A percentile compares a stretch with the other conserved stretches of the same genome.
Conservation (phyloP, 352 stramenopile species). For the Globisporangium ultimum region DNA sequence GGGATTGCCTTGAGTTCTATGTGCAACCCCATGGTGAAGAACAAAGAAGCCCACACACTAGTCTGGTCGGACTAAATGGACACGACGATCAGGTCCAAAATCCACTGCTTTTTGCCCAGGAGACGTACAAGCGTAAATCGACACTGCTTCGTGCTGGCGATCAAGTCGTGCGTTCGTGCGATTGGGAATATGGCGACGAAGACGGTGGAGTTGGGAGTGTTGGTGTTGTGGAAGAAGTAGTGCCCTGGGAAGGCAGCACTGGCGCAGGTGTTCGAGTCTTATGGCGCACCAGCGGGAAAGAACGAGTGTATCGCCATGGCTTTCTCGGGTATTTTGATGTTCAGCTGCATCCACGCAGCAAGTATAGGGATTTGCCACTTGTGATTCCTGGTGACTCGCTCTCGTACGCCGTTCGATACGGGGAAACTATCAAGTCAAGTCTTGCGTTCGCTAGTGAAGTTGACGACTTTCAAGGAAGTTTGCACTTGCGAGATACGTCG, state of each 20-base stretch:
- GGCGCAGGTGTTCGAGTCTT: conserved; percentile 55
- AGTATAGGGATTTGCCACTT: conserved; percentile 26
- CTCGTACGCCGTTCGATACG: conserved; percentile 29
- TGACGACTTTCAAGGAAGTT: conserved; percentile 31
- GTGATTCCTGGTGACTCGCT: conserved; percentile 42
- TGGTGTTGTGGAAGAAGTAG: conserved; percentile 52
- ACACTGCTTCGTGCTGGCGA: conserved; percentile 40
- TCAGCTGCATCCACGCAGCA: conserved; percentile 20
- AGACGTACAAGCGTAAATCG: conserved; percentile 21
- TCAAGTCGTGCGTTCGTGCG: conserved; percentile 48
- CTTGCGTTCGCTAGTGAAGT: conserved; percentile 12
- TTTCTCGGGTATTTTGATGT: conserved; percentile 63
- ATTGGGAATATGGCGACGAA: conserved; percentile 77
- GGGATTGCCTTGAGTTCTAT: conserved; percentile 28
- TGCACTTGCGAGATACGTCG: conserved; percentile 12
- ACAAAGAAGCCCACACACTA: conserved; percentile 1
- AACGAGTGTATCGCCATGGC: conserved; percentile 61
- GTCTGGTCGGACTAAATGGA: conserved; percentile 33
- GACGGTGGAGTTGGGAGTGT: conserved; percentile 59
- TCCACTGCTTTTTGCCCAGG: conserved; percentile 38
- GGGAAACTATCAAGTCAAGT: conserved; percentile 1
- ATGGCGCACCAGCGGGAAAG: conserved; percentile 37
- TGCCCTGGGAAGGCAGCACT: conserved; percentile 40
- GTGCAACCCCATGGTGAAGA: neutral
- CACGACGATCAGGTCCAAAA: conserved; percentile 20